These are phyloP conservation scores for Teunomyces cretensis DNA, from an alignment of 805 yeast species.

Conservation along the genomic window DNA sequence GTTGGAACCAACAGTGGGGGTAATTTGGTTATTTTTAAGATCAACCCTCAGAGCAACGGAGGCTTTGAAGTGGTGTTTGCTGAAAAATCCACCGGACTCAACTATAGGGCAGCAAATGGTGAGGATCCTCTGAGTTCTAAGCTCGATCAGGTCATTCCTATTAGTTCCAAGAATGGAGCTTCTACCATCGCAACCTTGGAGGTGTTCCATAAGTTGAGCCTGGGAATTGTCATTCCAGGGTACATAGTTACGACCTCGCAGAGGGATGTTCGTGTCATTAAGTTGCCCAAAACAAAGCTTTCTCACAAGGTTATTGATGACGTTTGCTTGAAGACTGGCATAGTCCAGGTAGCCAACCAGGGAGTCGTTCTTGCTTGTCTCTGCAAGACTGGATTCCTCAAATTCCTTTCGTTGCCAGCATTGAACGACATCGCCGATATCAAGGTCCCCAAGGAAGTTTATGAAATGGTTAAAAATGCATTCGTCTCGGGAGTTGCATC, in stretches of 20 bases:
- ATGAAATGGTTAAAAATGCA: constrained; percentile 19
- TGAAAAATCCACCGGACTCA: constrained; percentile 39
- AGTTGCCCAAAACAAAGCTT: constrained; percentile 59
- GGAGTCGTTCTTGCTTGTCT: constrained; percentile 51
- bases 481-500: constrained; percentile 21
- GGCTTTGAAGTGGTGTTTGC: constrained; percentile 62
- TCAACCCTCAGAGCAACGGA: constrained; percentile 57
- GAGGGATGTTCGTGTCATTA: constrained; percentile 61
- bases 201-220: constrained; percentile 55
- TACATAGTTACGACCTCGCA: constrained; percentile 54
- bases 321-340: constrained; percentile 45
- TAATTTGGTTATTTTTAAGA: constrained; percentile 58
- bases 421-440: constrained; percentile 56
- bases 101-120: constrained; percentile 24
- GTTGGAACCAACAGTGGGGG: constrained; percentile 81
- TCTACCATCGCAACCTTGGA: constrained; percentile 64
- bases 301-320: constrained; percentile 63
- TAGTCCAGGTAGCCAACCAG: constrained; percentile 43
- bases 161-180: constrained; percentile 58
- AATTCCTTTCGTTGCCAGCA: constrained; percentile 57
- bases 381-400: constrained; percentile 47
- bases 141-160: constrained; percentile 56
- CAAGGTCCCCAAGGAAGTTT: constrained; percentile 33
- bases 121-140: constrained; percentile 51
- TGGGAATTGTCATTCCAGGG: constrained; percentile 64